Percentiles rank a stretch among this genome's conserved stretches.
Evolutionary conservation across 2,329 filamentous ascomycete species (phyloP).

Genomic region (Lasiodiplodia citricola): DNA sequence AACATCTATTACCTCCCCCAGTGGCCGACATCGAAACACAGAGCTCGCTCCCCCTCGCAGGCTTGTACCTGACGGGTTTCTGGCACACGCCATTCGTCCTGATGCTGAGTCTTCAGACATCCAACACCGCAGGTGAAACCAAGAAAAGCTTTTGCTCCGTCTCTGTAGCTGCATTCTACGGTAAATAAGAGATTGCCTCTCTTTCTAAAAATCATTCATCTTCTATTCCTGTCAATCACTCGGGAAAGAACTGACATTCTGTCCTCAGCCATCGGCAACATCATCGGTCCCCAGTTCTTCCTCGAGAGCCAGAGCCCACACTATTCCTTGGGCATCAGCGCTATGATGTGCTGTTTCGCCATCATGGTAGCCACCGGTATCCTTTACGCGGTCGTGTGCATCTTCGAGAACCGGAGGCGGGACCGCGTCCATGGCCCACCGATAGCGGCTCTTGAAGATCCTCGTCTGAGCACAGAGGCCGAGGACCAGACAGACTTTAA

Average conservation of each 20-base stretch:
- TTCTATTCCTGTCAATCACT: too few relatives aligned
- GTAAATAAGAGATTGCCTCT: neutral
- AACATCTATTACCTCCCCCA: neutral
- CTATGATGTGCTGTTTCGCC: conserved; percentile 13
- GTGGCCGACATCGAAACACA: neutral
- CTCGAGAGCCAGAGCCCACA: neutral
- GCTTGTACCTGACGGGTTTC: neutral
- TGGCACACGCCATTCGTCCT: neutral
- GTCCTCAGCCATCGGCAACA: neutral
- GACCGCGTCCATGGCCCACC: neutral
- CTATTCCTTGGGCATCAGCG: neutral
- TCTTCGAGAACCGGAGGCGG: neutral
- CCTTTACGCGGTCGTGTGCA: neutral
- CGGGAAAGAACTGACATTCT: too few relatives aligned
- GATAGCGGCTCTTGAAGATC: neutral
- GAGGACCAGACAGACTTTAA: conserved; percentile 68
- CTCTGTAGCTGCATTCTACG: neutral
- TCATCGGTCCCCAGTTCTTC: conserved; percentile 4
- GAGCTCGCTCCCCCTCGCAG: neutral
- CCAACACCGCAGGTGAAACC: neutral
- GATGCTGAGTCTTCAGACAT: neutral
- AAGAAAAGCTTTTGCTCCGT: conserved; percentile 4
- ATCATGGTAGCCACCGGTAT: neutral
- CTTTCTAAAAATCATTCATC: neutral
- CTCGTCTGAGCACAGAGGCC: neutral